Percentiles rank a stretch among this genome's conserved stretches.
These are phyloP conservation scores for Solanum raphanifolium DNA, from an alignment of 257 asterid species.

Conservation along the genomic window DNA sequence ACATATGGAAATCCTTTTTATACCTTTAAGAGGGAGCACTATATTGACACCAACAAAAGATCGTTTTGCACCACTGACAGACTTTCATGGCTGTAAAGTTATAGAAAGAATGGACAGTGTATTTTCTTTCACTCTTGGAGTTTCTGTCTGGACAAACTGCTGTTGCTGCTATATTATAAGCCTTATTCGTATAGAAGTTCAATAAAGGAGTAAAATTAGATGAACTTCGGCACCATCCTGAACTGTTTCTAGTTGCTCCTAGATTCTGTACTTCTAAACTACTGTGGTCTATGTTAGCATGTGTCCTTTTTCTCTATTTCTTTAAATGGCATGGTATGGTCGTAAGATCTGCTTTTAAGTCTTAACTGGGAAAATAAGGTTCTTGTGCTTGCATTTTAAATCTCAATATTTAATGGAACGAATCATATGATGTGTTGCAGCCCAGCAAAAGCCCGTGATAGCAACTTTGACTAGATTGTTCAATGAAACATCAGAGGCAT, in stretches of 20 bases:
- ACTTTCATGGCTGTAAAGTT: neutral
- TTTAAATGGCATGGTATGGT: neutral
- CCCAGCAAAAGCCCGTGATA: slow-evolving; percentile 81
- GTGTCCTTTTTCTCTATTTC: neutral
- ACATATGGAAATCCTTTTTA: neutral
- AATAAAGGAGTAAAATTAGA: neutral
- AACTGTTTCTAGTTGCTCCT: neutral
- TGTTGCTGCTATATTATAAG: neutral
- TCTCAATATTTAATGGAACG: neutral
- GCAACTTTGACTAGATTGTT: slow-evolving; percentile 79
- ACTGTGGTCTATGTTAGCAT: neutral
- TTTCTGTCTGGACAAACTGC: neutral
- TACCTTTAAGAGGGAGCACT: neutral
- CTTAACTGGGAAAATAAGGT: neutral
- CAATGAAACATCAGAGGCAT: slow-evolving; percentile 78
- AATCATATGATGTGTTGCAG: slow-evolving; percentile 30
- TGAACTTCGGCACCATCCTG: neutral
- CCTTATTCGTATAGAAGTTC: neutral
- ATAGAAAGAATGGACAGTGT: neutral
- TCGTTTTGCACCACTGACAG: neutral
- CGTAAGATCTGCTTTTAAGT: neutral
- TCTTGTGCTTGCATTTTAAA: neutral
- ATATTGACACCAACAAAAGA: neutral
- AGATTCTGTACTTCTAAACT: neutral
- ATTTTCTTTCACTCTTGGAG: neutral